Evolutionary conservation across 2,329 filamentous ascomycete species (phyloP), one percentile per base, ranked within the genome.

Genomic region (Fusarium sp.): DNA sequence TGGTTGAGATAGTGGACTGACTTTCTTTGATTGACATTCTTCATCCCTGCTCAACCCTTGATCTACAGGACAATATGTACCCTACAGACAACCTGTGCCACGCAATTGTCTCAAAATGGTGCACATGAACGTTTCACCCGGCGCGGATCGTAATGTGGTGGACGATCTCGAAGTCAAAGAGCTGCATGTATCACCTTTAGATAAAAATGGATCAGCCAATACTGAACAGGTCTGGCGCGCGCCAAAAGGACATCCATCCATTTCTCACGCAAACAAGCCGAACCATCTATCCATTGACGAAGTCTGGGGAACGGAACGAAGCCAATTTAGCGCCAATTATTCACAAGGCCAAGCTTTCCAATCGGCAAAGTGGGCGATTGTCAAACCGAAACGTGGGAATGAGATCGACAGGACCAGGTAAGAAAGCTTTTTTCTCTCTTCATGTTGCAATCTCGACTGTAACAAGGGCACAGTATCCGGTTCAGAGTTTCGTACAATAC

Each of bases 81-180:
- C 61, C 67, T 58, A 63, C 52, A 48, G 37, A 56, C 31, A 49
- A 41, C 16, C 34, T n/a, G 64, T 71, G 68, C 64, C 68, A 62
- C 67, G 54, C 67, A 70, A 65, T 46, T 65, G 67, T 70, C 64
- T 70, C 68, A 44, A 70, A 43, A 62, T 57, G 43, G 67, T 48
- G 44, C 44, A 68, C 51, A 46, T 51, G 41, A 49, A 34, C 59
- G 67, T 71, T 70, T 70, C 68, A 70, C 64, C 13, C 49, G 21
- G 19, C 67, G 68, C 52, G 67, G 68, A 69, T 70, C 67, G 39
- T 21, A 71, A 70, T 70, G 64, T 69, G 68, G 23, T 53, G 44
- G 34, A 34, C 25, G 39, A 64, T 67, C 58, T 57, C 45, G 34
- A 14, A 59, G 46, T 44, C 23, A 12, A 44, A 23, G 42, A 44